phyloP scores from a whole-genome alignment of 345 rosid species.

The Populus davidiana region DNA sequence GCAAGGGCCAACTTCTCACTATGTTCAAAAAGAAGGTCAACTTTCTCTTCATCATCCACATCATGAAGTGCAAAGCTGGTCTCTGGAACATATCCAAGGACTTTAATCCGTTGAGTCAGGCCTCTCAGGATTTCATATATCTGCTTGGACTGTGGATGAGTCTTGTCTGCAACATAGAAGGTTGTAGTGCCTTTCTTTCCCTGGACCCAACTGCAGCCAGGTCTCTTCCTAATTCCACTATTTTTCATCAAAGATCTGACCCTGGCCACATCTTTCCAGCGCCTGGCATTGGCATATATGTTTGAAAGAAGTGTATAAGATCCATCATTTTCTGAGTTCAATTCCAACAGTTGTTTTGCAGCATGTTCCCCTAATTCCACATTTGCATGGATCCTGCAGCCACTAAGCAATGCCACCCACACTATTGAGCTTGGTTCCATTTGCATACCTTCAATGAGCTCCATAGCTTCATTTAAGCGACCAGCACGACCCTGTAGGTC shows the following conservation, averaged over 20 bases:
- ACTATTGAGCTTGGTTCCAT: conserved; percentile 60
- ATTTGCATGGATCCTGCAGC: conserved; percentile 68
- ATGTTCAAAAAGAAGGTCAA: conserved; percentile 66
- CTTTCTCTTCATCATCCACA: conserved; percentile 88
- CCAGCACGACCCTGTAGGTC: conserved; percentile 86
- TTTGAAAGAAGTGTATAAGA: conserved; percentile 76
- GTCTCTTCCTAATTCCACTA: conserved; percentile 63
- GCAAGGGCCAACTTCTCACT: conserved; percentile 91
- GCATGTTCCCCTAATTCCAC: conserved; percentile 84
- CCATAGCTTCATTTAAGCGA: conserved; percentile 53
- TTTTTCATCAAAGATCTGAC: conserved; percentile 66
- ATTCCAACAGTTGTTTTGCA: conserved; percentile 38
- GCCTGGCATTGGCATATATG: conserved; percentile 72
- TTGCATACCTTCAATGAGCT: conserved; percentile 65
- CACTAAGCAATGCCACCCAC: conserved; percentile 75
- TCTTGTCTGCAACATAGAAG: conserved; percentile 72
- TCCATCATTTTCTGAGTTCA: conserved; percentile 64
- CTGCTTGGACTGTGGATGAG: conserved; percentile 49
- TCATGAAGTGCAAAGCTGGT: conserved; percentile 82
- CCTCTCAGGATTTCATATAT: conserved; percentile 55
- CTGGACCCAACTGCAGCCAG: conserved; percentile 92
- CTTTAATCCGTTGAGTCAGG: conserved; percentile 60
- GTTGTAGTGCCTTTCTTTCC: conserved; percentile 69
- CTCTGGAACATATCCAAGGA: conserved; percentile 74
- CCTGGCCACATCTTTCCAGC: conserved; percentile 82